A percentile compares a stretch with the other conserved stretches of the same genome.
These are phyloP conservation scores for Pyrenochaeta sp. DNA, from an alignment of 2,329 filamentous ascomycete genomes.

Conservation along the genomic window DNA sequence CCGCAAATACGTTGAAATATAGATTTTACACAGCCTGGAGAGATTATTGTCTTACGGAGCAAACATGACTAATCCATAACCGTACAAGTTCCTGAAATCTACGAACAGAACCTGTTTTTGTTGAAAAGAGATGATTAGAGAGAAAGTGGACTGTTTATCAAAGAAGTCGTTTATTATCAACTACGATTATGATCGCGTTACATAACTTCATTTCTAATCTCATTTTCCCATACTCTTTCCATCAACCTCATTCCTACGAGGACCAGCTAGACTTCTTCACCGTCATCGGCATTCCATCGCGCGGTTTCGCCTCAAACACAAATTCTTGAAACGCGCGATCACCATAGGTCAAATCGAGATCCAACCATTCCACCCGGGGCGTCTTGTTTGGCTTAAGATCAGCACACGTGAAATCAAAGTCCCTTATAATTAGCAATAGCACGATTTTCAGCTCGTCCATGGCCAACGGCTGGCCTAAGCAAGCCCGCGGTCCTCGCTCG, in stretches of 20 bases:
- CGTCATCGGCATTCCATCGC: conserved; percentile 42
- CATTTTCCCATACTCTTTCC: no score
- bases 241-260: conserved; percentile 6
- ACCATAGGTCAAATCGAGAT: conserved; percentile 38
- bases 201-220: neutral
- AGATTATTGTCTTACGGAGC: no score
- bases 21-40: no score
- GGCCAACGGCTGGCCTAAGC: conserved; percentile 65
- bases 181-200: no score
- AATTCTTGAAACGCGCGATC: conserved; percentile 42
- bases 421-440: conserved; percentile 58
- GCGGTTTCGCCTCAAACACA: conserved; percentile 40
- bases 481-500: conserved; percentile 62
- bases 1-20: no score
- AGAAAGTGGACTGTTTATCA: no score
- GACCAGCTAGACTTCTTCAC: conserved; percentile 29
- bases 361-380: conserved; percentile 31
- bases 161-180: no score
- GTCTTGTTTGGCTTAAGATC: conserved; percentile 35
- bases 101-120: no score
- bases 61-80: no score
- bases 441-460: conserved; percentile 61
- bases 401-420: conserved; percentile 56
- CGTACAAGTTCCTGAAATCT: no score
- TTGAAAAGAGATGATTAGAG: no score